These are phyloP conservation scores for Lasiodiplodia citricola DNA, from an alignment of 2,329 filamentous ascomycete genomes.

Conservation along the genomic window DNA sequence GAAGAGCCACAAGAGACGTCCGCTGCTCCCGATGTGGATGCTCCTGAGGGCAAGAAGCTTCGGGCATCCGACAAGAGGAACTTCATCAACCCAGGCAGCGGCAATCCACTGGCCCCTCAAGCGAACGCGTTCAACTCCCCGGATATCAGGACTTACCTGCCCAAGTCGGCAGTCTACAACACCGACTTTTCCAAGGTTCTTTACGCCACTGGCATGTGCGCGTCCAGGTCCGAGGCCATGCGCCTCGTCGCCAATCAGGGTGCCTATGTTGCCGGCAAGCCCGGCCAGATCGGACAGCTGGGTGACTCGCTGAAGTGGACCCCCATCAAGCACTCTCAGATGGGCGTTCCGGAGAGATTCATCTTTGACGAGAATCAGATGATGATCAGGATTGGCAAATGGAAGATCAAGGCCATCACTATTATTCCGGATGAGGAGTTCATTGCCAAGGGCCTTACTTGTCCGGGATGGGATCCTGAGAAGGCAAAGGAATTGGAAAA, in stretches of 20 bases:
- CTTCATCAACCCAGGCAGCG: slow-evolving; percentile 38
- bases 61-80: slow-evolving; percentile 26
- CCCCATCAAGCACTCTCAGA: slow-evolving; percentile 64
- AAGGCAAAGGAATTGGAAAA: no score
- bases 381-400: slow-evolving; percentile 65
- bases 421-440: slow-evolving; percentile 62
- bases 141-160: slow-evolving; percentile 57
- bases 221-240: slow-evolving; percentile 63
- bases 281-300: slow-evolving; percentile 52
- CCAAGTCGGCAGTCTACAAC: slow-evolving; percentile 59
- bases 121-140: not conserved
- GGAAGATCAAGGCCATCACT: slow-evolving; percentile 63
- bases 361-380: slow-evolving; percentile 62
- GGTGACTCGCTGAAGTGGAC: slow-evolving; percentile 63
- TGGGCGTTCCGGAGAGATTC: slow-evolving; percentile 62
- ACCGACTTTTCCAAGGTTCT: slow-evolving; percentile 66
- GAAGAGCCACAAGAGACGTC: not conserved
- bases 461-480: slow-evolving; percentile 53
- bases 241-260: slow-evolving; percentile 62
- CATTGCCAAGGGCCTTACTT: slow-evolving; percentile 50
- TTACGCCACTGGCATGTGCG: slow-evolving; percentile 63
- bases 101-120: slow-evolving; percentile 35
- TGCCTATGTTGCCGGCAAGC: slow-evolving; percentile 65
- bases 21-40: not conserved
- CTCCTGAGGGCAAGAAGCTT: not conserved